Conservation (phyloP, 2,329 filamentous ascomycete genomes). For the Cladosporium cucumerinum region DNA sequence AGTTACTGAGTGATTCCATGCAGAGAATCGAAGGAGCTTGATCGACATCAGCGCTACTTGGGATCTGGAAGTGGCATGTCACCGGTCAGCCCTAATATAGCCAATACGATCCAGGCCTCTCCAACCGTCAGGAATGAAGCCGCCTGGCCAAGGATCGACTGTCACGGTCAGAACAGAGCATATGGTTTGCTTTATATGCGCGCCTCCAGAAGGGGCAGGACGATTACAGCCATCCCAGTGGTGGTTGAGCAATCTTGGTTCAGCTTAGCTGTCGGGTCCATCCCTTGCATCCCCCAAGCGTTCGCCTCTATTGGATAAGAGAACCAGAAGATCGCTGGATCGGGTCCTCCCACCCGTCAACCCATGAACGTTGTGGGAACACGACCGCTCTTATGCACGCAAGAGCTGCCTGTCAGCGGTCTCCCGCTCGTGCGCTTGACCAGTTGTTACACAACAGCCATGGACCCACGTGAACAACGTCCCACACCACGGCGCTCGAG, state of each 20-base stretch:
- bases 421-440: conserved; percentile 10
- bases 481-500: conserved; percentile 2
- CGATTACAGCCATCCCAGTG: background rate
- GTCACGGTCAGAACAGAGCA: background rate
- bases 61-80: background rate
- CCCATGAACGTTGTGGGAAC: conserved; percentile 12
- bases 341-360: background rate
- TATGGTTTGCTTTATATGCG: conserved; percentile 6
- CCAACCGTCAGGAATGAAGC: conserved; percentile 1
- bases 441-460: conserved; percentile 8
- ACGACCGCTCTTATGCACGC: conserved; percentile 14
- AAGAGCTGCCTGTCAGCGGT: conserved; percentile 13
- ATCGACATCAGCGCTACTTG: background rate
- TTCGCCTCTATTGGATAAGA: conserved; percentile 2
- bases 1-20: background rate
- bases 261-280: background rate
- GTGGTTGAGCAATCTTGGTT: conserved; percentile 2
- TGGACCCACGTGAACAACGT: conserved; percentile 7
- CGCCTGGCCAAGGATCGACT: background rate
- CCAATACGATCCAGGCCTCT: background rate
- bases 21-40: background rate
- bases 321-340: background rate
- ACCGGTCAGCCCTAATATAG: background rate
- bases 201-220: background rate
- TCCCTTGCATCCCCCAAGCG: conserved; percentile 7